Evolutionary conservation across 2,329 filamentous ascomycete species (phyloP).

Genomic region (Fonsecaea erecta): DNA sequence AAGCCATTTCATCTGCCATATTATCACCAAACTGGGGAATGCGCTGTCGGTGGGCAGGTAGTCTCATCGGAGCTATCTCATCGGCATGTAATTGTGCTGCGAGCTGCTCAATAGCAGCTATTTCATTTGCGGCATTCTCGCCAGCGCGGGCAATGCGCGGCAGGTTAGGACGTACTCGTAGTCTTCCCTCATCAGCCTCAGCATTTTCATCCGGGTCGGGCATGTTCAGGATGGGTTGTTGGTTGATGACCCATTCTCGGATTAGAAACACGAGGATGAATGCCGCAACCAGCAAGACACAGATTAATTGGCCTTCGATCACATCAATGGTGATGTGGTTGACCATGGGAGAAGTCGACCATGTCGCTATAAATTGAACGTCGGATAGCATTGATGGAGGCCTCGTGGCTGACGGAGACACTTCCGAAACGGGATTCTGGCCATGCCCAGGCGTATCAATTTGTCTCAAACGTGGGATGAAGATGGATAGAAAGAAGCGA

Average conservation of each 20-base stretch:
- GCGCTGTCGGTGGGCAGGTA: neutral
- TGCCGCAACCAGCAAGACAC: slow-evolving; percentile 83
- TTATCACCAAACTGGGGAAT: neutral
- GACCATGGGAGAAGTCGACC: slow-evolving; percentile 70
- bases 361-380: slow-evolving; percentile 57
- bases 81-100: neutral
- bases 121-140: neutral
- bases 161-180: neutral
- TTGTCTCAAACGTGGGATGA: slow-evolving; percentile 17
- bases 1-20: neutral
- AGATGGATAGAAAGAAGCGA: slow-evolving; percentile 24
- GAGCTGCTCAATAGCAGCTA: neutral
- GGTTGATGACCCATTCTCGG: slow-evolving; percentile 95
- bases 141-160: slow-evolving; percentile 7
- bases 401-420: slow-evolving; percentile 35
- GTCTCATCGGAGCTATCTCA: neutral
- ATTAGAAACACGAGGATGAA: slow-evolving; percentile 98
- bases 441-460: neutral
- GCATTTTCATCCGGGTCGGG: slow-evolving; percentile 57
- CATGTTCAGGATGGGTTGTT: slow-evolving; percentile 90
- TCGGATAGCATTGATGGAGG: slow-evolving; percentile 63
- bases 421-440: slow-evolving; percentile 26
- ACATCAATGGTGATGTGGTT: slow-evolving; percentile 82
- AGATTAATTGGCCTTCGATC: slow-evolving; percentile 92
- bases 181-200: slow-evolving; percentile 21